These are phyloP conservation scores for Daldinia concentrica DNA, from an alignment of 495 filamentous ascomycete species.

Conservation along the genomic window DNA sequence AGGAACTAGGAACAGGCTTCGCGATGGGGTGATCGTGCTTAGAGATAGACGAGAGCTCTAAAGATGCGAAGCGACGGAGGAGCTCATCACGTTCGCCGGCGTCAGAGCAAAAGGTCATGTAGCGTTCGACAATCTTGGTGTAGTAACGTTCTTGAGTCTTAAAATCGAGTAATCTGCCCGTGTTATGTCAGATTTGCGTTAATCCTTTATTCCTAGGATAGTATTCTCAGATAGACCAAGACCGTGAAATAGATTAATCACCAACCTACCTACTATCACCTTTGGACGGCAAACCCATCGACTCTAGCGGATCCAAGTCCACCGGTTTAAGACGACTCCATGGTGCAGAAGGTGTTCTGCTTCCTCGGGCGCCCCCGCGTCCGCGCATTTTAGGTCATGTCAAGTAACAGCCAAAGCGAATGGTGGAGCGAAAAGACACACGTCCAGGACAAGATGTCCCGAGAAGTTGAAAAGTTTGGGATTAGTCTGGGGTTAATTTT, in stretches of 20 bases:
- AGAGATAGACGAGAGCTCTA: constrained; percentile 55
- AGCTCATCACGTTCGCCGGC: constrained; percentile 72
- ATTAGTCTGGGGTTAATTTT: not conserved
- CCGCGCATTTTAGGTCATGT: constrained; percentile 51
- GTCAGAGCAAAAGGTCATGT: constrained; percentile 83
- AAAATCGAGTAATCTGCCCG: constrained; percentile 73
- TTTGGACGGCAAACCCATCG: constrained; percentile 85
- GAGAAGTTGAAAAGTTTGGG: not conserved
- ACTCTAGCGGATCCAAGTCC: constrained; percentile 74
- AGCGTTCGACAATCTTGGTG: constrained; percentile 82
- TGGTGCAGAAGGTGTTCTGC: constrained; percentile 62
- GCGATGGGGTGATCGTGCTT: constrained; percentile 31
- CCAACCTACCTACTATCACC: constrained; percentile 82
- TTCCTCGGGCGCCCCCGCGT: constrained; percentile 49
- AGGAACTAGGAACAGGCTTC: constrained; percentile 13
- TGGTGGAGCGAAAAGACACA: not conserved
- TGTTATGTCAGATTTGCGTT: not conserved
- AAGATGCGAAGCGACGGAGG: constrained; percentile 74
- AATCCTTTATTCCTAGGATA: not conserved
- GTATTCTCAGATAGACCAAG: not conserved
- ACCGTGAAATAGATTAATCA: not conserved
- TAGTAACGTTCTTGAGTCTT: constrained; percentile 85
- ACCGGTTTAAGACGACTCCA: constrained; percentile 78
- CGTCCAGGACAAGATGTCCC: not conserved
- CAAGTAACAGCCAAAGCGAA: constrained; percentile 23